Base-by-base conservation (phyloP, 208 protist genomes). In the Trypanosoma brucei region DNA sequence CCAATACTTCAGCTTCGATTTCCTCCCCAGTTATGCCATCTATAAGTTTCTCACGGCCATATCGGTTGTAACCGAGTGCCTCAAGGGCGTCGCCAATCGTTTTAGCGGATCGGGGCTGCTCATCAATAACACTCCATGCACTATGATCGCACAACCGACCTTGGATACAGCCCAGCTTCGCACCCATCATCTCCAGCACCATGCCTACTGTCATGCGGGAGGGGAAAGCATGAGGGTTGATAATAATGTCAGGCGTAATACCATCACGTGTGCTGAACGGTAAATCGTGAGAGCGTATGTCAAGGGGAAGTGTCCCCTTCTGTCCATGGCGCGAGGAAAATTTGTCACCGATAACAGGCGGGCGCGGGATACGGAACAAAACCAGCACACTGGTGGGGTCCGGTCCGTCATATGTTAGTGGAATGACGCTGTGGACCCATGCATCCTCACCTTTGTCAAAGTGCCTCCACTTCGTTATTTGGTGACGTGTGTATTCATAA, bases 201-300 rank as follows among this genome's bases (percentile, higher is more conserved):
- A 98, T 99, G 52, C 98, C 99, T 51, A 99, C 99, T 9, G 99
- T 99, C 99, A 99, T 99, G 75, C 99, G 97, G 4, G 98, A 99
- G 36, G 99, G 99, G 83, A 99, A 99, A 70, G 98, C 98, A 78
- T 99, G 98, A 36, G 99, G 99, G 85, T 99, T 99, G 80, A 99
- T 99, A 76, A 99, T 97, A 55, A 99, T 83, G 78, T 99, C 99
- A 4, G 98, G 98, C 3, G 81, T 93, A 59, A 99, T 94, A 65
- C 98, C 98, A 64, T 62, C 82, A 35, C 96, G 86, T 38, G 82
- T 93, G 65, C 78, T 65, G 82, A 98, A 99, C 39, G 97, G 97
- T 79, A 99, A 94, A 75, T 98, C 88, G 60, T 94, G 77, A 52
- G 84, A 38, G 39, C 84, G 91, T 80, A 97, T 98, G 55, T 98